Percentiles rank a stretch among this genome's conserved stretches.
These are phyloP conservation scores for Acanthochlamys bracteata DNA, from an alignment of 106 monocot species.

Conservation along the genomic window DNA sequence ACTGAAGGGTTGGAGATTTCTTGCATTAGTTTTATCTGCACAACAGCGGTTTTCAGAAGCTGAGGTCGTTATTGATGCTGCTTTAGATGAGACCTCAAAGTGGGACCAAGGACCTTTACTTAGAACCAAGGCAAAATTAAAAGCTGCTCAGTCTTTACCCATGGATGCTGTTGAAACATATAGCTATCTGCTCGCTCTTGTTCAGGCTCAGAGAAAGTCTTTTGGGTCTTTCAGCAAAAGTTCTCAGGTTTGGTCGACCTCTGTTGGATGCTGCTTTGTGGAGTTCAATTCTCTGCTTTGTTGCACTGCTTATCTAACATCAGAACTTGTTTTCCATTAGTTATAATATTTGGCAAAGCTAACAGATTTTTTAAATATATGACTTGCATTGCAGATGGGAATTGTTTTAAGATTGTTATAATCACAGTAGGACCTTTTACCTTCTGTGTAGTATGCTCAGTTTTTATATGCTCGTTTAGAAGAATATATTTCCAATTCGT, in stretches of 20 bases:
- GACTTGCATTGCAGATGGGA: too few relatives aligned
- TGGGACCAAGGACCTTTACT: constrained; percentile 86
- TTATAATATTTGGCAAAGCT: too few relatives aligned
- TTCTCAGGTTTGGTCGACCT: constrained; percentile 44
- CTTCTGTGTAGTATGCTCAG: too few relatives aligned
- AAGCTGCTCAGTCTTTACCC: constrained; percentile 61
- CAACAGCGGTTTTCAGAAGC: constrained; percentile 75
- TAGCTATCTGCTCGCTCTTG: constrained; percentile 61
- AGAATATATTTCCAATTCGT: too few relatives aligned
- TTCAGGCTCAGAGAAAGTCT: constrained; percentile 87
- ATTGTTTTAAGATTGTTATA: too few relatives aligned
- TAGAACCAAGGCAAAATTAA: constrained; percentile 86
- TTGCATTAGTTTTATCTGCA: constrained; percentile 78
- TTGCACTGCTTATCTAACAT: too few relatives aligned
- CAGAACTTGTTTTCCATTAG: too few relatives aligned
- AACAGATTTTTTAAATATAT: too few relatives aligned
- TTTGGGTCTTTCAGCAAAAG: constrained; percentile 39
- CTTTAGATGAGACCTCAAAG: constrained; percentile 86
- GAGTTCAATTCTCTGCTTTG: not conserved
- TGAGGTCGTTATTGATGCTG: constrained; percentile 74
- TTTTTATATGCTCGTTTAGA: too few relatives aligned
- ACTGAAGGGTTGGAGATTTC: constrained; percentile 75
- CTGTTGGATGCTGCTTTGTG: not conserved
- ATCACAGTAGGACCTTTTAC: too few relatives aligned
- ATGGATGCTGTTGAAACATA: constrained; percentile 80